Evolutionary conservation across 345 rosid genomes (phyloP), one percentile per base, ranked within the genome.

Genomic region (Diplotaxis tenuifolia): DNA sequence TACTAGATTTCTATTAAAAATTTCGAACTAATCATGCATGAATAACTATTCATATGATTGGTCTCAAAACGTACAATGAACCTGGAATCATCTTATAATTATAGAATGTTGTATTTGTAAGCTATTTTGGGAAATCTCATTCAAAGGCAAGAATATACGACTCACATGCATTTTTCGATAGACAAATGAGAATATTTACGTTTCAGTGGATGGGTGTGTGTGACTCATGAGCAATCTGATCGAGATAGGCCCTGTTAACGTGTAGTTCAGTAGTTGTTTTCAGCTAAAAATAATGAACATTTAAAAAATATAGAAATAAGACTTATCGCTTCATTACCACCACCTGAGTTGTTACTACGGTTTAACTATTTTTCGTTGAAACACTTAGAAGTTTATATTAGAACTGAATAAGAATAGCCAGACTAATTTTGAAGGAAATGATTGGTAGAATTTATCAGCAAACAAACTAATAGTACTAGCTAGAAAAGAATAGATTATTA

Each of bases 41-140:
- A 31, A 76, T 31, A 64, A 69, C 69, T 54, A 70, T 70, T 70
- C 42, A n/a, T 56, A 70, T 76, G 79, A 63, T 57, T 76, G 54
- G 61, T 56, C 67, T 76, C 23, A 16, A 63, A 76, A 63, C 62
- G 64, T 75, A 56, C 75, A 58, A 50, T 64, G 79, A 55, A 76
- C 54, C 42, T 54, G 16, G 36, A 42, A 69, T 68, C 22, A 29
- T 3, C 15, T 54, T 7, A 19, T 59, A 15, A 23, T 66, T 57
- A 15, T 31, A 34, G 7, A 50, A 59, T 45, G 34, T 31, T 29
- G 52, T 45, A 7, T 45, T 15, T 45, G 9, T 68, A 53, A 62
- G 21, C 74, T 55, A 54, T 62, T 62, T 68, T 62, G 7, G 79
- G 75, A 69, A 70, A 61, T 22, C 53, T 27, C 29, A 62, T 16